Conservation (phyloP, 2,329 filamentous ascomycete species). For the Lecanicillium sp. region DNA sequence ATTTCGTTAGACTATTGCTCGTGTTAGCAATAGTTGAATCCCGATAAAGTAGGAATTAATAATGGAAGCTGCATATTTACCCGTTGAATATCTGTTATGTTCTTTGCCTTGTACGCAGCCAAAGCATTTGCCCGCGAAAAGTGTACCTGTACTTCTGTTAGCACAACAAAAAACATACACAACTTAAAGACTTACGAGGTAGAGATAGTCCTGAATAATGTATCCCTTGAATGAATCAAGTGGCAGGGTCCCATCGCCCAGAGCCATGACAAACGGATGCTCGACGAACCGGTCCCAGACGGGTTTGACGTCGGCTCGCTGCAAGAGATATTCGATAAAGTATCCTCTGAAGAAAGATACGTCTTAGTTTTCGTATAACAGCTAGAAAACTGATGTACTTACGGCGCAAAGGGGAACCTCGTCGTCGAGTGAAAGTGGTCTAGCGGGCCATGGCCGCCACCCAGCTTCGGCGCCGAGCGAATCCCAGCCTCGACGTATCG, state of each 20-base stretch:
- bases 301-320: constrained; percentile 62
- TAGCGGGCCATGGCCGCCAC: constrained; percentile 62
- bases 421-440: constrained; percentile 73
- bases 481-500: constrained; percentile 68
- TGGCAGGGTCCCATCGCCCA: constrained; percentile 70
- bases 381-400: constrained; percentile 16
- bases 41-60: constrained; percentile 22
- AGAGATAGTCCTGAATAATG: constrained; percentile 87
- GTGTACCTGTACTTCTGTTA: constrained; percentile 50
- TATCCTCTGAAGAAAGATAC: constrained; percentile 45
- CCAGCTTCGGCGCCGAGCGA: constrained; percentile 52
- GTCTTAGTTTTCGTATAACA: neutral
- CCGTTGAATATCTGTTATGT: constrained; percentile 62
- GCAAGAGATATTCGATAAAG: constrained; percentile 77
- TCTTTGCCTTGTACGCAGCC: constrained; percentile 75
- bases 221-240: constrained; percentile 78
- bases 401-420: constrained; percentile 60
- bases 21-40: constrained; percentile 34
- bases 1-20: constrained; percentile 39
- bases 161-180: neutral
- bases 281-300: constrained; percentile 72
- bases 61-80: constrained; percentile 46
- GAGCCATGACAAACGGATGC: constrained; percentile 71
- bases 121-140: constrained; percentile 83
- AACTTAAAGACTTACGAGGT: constrained; percentile 49